phyloP scores from a whole-genome alignment of 139 green algal genomes.

The Asterochloris sp. region DNA sequence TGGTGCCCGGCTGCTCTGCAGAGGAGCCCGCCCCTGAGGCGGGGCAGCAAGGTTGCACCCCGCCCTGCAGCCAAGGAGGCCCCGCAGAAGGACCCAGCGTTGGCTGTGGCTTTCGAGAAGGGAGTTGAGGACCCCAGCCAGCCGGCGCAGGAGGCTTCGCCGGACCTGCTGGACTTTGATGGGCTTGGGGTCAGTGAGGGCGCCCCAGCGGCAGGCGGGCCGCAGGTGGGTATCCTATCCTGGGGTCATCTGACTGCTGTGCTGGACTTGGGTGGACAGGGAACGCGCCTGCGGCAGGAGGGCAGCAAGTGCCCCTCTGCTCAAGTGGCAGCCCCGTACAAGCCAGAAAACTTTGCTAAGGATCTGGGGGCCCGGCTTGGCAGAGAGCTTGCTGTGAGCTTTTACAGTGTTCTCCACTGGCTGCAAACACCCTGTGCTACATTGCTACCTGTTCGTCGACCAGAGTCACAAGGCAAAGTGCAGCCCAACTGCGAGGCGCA shows the following conservation, averaged over 20 bases:
- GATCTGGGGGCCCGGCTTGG: too few species aligned
- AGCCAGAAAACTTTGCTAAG: too few species aligned
- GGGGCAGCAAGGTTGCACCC: constrained; percentile 19
- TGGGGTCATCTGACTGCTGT: neutral
- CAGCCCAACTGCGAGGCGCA: too few species aligned
- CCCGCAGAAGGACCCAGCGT: too few species aligned
- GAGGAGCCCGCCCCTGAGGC: constrained; percentile 36
- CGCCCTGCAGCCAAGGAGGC: too few species aligned
- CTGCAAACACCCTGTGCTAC: too few species aligned
- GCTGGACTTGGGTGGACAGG: neutral
- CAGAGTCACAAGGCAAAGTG: too few species aligned
- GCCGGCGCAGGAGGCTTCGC: neutral
- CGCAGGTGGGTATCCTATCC: neutral
- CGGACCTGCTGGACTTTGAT: constrained; percentile 38
- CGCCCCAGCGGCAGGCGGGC: neutral
- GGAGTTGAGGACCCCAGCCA: neutral
- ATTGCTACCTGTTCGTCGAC: too few species aligned
- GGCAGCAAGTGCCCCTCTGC: neutral
- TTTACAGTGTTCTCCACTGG: too few species aligned
- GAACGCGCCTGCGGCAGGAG: neutral
- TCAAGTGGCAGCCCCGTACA: neutral
- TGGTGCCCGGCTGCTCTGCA: neutral
- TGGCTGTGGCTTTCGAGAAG: too few species aligned
- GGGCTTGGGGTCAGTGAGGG: constrained; percentile 6
- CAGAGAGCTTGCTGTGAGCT: too few species aligned